Evolutionary conservation across 805 yeast genomes (phyloP).

Genomic region (Zygoascus bituminiphila): DNA sequence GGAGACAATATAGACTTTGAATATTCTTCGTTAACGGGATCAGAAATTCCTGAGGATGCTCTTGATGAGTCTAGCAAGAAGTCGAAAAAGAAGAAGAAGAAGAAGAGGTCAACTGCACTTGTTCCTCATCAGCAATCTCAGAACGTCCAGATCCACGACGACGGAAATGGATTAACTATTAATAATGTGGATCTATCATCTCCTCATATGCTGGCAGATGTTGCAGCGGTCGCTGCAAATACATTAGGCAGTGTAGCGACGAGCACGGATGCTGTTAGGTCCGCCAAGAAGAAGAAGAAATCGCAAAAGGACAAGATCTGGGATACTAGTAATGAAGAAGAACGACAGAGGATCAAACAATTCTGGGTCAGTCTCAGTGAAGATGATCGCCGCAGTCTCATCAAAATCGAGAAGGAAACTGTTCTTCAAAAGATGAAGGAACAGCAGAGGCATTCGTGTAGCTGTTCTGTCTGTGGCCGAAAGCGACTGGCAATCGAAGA

Average conservation of each 20-base stretch:
- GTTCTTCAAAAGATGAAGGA: conserved; percentile 56
- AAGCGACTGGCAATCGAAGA: conserved; percentile 63
- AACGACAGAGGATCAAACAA: conserved; percentile 41
- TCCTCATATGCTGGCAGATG: conserved; percentile 23
- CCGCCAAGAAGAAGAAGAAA: conserved; percentile 5
- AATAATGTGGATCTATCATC: conserved; percentile 37
- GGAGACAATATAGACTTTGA: conserved; percentile 31
- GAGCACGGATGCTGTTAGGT: neutral
- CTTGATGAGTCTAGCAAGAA: conserved; percentile 1
- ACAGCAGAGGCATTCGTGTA: conserved; percentile 51
- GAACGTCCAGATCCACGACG: conserved; percentile 44
- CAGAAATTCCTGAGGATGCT: neutral
- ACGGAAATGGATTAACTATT: conserved; percentile 65
- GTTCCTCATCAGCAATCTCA: conserved; percentile 32
- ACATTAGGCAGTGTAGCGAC: neutral
- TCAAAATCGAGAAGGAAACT: conserved; percentile 60
- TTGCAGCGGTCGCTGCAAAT: conserved; percentile 17
- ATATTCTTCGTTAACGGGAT: conserved; percentile 14
- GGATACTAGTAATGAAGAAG: conserved; percentile 43
- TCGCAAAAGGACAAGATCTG: conserved; percentile 25
- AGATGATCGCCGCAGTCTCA: conserved; percentile 52
- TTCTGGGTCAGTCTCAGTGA: conserved; percentile 62
- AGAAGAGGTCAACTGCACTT: conserved; percentile 26
- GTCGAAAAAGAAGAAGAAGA: conserved; percentile 30
- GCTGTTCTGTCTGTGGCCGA: conserved; percentile 72